Base-by-base conservation (phyloP, 176 grass and related monocot genomes). In the Alopecurus myosuroides region DNA sequence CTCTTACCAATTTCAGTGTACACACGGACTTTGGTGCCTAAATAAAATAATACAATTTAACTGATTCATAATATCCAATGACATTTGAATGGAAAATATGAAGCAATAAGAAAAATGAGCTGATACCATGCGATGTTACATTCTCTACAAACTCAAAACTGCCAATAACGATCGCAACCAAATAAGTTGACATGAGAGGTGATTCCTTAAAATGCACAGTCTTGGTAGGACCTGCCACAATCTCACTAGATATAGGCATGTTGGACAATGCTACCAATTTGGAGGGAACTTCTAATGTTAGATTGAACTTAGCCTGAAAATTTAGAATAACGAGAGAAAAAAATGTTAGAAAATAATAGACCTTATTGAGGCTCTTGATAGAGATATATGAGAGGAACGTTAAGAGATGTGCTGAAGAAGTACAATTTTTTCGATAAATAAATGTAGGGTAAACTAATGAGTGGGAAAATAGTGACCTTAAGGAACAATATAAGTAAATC, bases 121-220 rank as follows among this genome's bases (percentile, higher is more conserved):
- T 69, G 26, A 25, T 85, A 91, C 91, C 88, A 75, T 94, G 58
- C 23, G 20, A 34, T 15, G 75, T 83, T 8, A 36, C 26, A 13
- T 22, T 40, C 44, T 90, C 85, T 37, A 94, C 7, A 73, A 77
- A 88, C 7, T 90, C 85, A 62, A 94, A 85, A 30, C 80, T 68
- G 60, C 91, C 88, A 65, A 90, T 56, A 68, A 90, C 91, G 29
- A 94, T 72, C 22, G 88, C 88, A 23, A 90, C 88, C 35, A 90
- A 74, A 80, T 94, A 94, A 78, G 91, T 94, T 39, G 85, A 93
- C 88, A 90, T 90, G 39, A 93, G 81, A 36, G 91, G 85, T n/a
- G 91, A 90, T 42, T 93, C 91, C 28, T 88, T 65, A 34, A 61
- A 94, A 67, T 35, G 75, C 28, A 90, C 8, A 11, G 66, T 88